Base-by-base conservation (phyloP, 176 grass and related monocot species). In the Saccharum officinarum region DNA sequence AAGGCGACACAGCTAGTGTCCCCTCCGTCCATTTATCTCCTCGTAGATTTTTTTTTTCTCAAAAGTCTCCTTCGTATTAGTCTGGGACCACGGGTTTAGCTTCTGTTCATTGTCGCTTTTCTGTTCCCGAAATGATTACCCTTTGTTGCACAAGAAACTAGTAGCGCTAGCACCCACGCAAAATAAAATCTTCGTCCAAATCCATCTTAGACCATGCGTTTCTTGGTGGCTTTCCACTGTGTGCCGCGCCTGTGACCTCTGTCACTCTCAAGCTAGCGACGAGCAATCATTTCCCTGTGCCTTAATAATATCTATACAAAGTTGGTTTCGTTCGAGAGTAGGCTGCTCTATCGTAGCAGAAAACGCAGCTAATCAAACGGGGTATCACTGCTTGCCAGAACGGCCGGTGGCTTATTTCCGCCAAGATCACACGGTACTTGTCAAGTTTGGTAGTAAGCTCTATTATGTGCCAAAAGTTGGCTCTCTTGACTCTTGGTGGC, bases 281-380 rank as follows among this genome's bases (percentile, higher is more conserved):
- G 31, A 40, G 6, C 63, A 68, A 57, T 55, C 33, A 85, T n/a
- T 52, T 57, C 4, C 44, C 5, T 8, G 14, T 8, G 18, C 65
- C 45, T 12, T 55, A 79, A 31, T 40, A 79, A 40, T 25, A 16
- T 12, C 45, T 1, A 37, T 23, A 22, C 28, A 36, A 75, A 38
- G 42, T 63, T 71, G 57, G 30, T 64, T 79, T 30, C 61, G 4
- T 23, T 30, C 22, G 38, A n/a, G 4, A 42, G 7, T 64, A 44
- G 11, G 22, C 57, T 26, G 54, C 10, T 5, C 6, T 4, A 4
- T 46, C 28, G 11, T n/a, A 67, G 7, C 84, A 11, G 26, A 16
- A 31, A 81, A 13, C 7, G 62, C 85, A 52, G 69, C 69, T 86
- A 69, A 52, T 14, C 34, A 81, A 69, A 52, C 26, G 28, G 28